phyloP scores from a whole-genome alignment of 306 rosid species.

The Aeschynomene evenia region DNA sequence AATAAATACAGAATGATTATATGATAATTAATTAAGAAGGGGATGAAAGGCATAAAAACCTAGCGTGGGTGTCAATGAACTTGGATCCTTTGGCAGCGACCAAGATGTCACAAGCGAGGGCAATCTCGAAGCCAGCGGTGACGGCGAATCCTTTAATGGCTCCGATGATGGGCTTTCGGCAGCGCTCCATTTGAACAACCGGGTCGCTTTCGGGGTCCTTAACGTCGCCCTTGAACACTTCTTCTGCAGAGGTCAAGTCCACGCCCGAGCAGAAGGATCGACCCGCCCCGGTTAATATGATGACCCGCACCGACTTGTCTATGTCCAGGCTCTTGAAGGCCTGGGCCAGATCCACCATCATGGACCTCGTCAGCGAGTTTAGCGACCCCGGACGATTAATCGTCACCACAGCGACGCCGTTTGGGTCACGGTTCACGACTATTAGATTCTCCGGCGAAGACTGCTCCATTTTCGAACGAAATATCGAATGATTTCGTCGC shows the following conservation, averaged over 20 bases:
- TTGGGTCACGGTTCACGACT: constrained; percentile 47
- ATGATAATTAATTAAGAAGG: too few species aligned
- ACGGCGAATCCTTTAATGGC: constrained; percentile 85
- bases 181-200: constrained; percentile 78
- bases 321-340: constrained; percentile 59
- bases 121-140: constrained; percentile 92
- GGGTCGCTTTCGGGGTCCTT: constrained; percentile 70
- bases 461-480: constrained; percentile 37
- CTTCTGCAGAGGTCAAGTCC: constrained; percentile 79
- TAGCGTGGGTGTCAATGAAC: constrained; percentile 85
- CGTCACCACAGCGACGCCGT: constrained; percentile 65
- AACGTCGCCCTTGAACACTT: constrained; percentile 90
- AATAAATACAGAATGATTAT: background rate
- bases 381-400: constrained; percentile 82
- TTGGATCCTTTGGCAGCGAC: constrained; percentile 79
- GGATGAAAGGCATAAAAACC: constrained; percentile 39
- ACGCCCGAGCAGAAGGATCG: constrained; percentile 94
- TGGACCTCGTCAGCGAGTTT: constrained; percentile 71
- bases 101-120: constrained; percentile 81
- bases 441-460: constrained; percentile 53
- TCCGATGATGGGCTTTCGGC: constrained; percentile 83
- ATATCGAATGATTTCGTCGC: too few species aligned
- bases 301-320: constrained; percentile 67
- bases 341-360: constrained; percentile 74
- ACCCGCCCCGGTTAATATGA: constrained; percentile 76